phyloP scores from a whole-genome alignment of 2,329 filamentous ascomycete genomes.

The Arthrobotrys iridis region DNA sequence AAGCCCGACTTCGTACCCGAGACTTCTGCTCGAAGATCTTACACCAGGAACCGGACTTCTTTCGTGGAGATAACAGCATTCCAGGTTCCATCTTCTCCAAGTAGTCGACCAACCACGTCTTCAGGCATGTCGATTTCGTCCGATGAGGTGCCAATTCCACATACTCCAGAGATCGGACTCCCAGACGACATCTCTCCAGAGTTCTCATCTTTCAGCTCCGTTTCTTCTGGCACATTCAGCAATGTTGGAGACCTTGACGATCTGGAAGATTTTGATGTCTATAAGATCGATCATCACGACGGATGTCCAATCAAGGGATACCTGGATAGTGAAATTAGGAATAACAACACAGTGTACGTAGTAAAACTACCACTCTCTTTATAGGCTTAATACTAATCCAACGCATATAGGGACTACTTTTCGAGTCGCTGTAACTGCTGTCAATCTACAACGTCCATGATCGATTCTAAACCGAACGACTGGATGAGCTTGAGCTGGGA shows the following conservation, averaged over 20 bases:
- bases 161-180: conserved; percentile 43
- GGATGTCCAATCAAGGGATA: conserved; percentile 49
- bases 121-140: conserved; percentile 26
- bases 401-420: conserved; percentile 44
- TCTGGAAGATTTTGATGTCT: conserved; percentile 34
- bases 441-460: not conserved
- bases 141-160: conserved; percentile 48
- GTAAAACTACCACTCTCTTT: not conserved
- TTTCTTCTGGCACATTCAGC: conserved; percentile 51
- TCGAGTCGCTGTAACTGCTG: conserved; percentile 49
- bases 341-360: conserved; percentile 29
- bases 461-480: conserved; percentile 41
- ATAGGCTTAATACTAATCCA: not conserved
- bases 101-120: conserved; percentile 26
- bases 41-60: conserved; percentile 46
- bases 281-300: conserved; percentile 47
- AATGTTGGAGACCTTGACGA: conserved; percentile 51
- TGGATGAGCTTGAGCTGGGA: conserved; percentile 53
- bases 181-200: conserved; percentile 51
- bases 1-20: conserved; percentile 39
- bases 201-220: conserved; percentile 52
- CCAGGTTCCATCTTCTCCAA: conserved; percentile 43
- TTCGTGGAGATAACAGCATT: conserved; percentile 52
- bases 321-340: conserved; percentile 31
- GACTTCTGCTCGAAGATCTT: conserved; percentile 33